These are phyloP conservation scores for Rhexocercosporidium sp. DNA, from an alignment of 2,329 filamentous ascomycete species.

Conservation along the genomic window DNA sequence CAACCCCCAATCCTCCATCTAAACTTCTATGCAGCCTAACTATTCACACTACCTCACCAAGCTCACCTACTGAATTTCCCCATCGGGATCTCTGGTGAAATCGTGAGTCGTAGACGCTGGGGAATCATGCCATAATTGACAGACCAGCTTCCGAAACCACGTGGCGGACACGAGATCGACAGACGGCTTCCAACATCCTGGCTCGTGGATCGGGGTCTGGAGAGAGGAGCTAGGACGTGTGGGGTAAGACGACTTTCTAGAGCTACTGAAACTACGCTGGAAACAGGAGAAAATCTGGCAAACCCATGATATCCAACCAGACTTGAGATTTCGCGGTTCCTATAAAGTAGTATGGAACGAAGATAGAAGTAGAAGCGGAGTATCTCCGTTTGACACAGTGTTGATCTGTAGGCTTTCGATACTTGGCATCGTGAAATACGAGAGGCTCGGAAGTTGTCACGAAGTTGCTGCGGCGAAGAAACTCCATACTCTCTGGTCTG, in stretches of 20 bases:
- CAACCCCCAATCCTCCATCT: background rate
- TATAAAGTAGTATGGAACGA: background rate
- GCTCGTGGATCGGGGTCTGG: slow-evolving; percentile 15
- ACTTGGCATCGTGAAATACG: background rate
- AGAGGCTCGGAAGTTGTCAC: background rate
- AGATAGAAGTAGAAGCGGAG: background rate
- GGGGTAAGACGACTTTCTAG: slow-evolving; percentile 11
- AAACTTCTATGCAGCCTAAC: background rate
- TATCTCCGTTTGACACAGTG: background rate
- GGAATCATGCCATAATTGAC: background rate
- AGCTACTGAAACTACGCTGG: background rate
- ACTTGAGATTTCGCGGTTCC: background rate
- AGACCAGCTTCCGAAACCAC: slow-evolving; percentile 3
- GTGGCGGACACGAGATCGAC: slow-evolving; percentile 15
- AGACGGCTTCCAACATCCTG: slow-evolving; percentile 18
- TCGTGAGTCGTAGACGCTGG: background rate
- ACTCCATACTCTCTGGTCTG: background rate
- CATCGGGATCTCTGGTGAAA: background rate
- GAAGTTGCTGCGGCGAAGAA: background rate
- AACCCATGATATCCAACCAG: background rate
- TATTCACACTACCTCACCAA: background rate
- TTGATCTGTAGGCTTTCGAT: background rate
- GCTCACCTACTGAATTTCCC: background rate
- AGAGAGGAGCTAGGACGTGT: slow-evolving; percentile 15
- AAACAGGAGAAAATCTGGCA: background rate